phyloP scores from a whole-genome alignment of 176 grass and related monocot genomes.

The Rhipidocladum racemiflorum region DNA sequence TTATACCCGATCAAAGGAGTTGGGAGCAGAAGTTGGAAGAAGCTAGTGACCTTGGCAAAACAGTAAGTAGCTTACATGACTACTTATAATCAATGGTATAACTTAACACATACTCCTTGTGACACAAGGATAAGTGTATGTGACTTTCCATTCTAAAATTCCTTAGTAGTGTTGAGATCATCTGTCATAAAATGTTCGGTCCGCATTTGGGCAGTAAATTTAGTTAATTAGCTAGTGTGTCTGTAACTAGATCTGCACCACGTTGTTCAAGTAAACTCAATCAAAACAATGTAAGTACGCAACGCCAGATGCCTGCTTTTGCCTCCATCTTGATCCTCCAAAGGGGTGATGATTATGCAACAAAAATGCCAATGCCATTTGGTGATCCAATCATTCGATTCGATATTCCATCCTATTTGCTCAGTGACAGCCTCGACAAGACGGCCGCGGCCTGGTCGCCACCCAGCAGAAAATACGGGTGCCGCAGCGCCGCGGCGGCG shows the following conservation, averaged over 20 bases:
- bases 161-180: constrained; percentile 14
- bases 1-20: constrained; percentile 21
- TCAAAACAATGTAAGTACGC: constrained; percentile 8
- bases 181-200: not conserved
- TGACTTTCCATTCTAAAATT: not conserved
- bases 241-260: constrained; percentile 31
- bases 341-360: constrained; percentile 14
- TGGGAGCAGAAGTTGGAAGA: constrained; percentile 48
- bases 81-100: not conserved
- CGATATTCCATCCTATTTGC: constrained; percentile 29
- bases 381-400: not conserved
- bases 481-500: constrained; percentile 73
- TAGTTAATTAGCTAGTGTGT: constrained; percentile 38
- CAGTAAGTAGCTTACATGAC: constrained; percentile 25
- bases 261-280: constrained; percentile 34
- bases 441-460: constrained; percentile 80
- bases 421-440: constrained; percentile 76
- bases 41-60: constrained; percentile 31
- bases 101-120: not conserved
- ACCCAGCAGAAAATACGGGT: constrained; percentile 87
- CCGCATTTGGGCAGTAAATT: constrained; percentile 35
- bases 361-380: constrained; percentile 8
- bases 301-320: constrained; percentile 11
- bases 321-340: not conserved
- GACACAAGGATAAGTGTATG: not conserved